Evolutionary conservation across 2,329 filamentous ascomycete genomes (phyloP).

Genomic region (Drechslerella dactyloides): DNA sequence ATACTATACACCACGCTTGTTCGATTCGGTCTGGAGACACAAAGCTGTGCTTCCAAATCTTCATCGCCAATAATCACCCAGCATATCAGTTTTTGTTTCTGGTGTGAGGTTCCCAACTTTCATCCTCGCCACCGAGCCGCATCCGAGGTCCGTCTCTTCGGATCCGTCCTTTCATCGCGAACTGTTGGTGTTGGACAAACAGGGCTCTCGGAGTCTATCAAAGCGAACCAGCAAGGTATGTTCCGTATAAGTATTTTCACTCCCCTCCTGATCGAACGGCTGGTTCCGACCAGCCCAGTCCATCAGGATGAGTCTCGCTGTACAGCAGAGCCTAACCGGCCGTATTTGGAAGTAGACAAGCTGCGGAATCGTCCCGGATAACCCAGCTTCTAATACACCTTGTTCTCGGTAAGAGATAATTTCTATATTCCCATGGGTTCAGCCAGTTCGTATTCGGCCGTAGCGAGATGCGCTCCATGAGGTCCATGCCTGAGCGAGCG

Average conservation of each 20-base stretch:
- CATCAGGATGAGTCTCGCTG: background rate
- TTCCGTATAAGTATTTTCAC: background rate
- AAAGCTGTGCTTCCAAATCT: too few species aligned
- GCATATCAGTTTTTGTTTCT: too few species aligned
- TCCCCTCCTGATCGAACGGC: background rate
- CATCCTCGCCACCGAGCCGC: background rate
- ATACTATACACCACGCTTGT: too few species aligned
- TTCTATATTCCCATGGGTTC: too few species aligned
- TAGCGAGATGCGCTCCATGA: background rate
- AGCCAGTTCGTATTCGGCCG: too few species aligned
- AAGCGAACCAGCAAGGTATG: background rate
- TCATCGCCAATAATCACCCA: too few species aligned
- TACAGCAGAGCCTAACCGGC: background rate
- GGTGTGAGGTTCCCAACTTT: background rate
- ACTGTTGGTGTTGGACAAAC: slow-evolving; percentile 1
- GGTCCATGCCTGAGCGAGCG: background rate
- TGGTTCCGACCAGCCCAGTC: too few species aligned
- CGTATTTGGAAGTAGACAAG: background rate
- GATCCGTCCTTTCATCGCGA: background rate
- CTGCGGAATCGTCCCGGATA: background rate
- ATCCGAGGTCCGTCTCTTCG: background rate
- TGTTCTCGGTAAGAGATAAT: too few species aligned
- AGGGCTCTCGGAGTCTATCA: background rate
- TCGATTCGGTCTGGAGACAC: too few species aligned
- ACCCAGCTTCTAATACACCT: background rate